phyloP scores from a whole-genome alignment of 768 basidiomycete genomes.

The Psilocybe subaeruginosa region DNA sequence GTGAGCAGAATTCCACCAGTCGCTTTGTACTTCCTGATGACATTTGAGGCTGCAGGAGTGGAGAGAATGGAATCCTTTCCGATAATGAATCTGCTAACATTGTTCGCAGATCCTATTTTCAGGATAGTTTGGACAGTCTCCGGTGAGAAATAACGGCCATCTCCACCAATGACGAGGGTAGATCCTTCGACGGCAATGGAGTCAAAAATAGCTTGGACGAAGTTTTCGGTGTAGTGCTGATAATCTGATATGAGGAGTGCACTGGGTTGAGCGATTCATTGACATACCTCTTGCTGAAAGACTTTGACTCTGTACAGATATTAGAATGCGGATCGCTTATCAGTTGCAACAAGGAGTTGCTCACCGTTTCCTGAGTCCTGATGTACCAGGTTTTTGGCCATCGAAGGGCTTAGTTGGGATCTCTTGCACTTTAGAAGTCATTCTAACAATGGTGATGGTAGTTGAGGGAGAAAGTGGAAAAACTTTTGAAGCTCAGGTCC shows the following conservation, averaged over 20 bases:
- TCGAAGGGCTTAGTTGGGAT: slow-evolving; percentile 86
- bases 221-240: slow-evolving; percentile 99
- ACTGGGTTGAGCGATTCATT: slow-evolving; percentile 18
- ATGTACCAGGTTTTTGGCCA: slow-evolving; percentile 97
- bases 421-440: slow-evolving; percentile 60
- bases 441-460: slow-evolving; percentile 22
- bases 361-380: slow-evolving; percentile 94
- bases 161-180: slow-evolving; percentile 95
- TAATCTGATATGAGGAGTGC: slow-evolving; percentile 11
- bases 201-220: slow-evolving; percentile 91
- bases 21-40: slow-evolving; percentile 96
- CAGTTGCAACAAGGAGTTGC: slow-evolving; percentile 17
- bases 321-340: slow-evolving; percentile 18
- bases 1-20: slow-evolving; percentile 97
- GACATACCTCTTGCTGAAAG: slow-evolving; percentile 90
- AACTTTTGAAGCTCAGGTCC: slow-evolving; percentile 3
- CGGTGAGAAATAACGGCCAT: slow-evolving; percentile 91
- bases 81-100: slow-evolving; percentile 89
- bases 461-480: slow-evolving; percentile 11
- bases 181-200: slow-evolving; percentile 81
- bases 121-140: slow-evolving; percentile 91
- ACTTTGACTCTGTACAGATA: slow-evolving; percentile 79
- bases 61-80: slow-evolving; percentile 92
- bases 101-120: slow-evolving; percentile 93
- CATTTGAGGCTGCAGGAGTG: slow-evolving; percentile 94